Evolutionary conservation across 208 protist genomes (phyloP).

Genomic region (Trypanosomatidae sp.): DNA sequence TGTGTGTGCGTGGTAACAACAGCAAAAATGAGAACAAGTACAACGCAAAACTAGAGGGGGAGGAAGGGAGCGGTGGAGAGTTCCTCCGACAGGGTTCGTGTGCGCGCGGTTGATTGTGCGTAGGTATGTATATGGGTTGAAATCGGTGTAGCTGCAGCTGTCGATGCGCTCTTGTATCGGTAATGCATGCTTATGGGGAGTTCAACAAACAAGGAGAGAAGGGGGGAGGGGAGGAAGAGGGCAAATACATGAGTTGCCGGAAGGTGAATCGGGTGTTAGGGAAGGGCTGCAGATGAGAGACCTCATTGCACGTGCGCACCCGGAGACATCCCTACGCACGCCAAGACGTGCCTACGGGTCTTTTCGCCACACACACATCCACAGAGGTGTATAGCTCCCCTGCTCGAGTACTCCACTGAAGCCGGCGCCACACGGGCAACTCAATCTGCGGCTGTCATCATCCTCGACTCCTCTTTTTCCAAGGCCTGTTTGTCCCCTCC

Average conservation of each 20-base stretch:
- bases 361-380: neutral
- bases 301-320: neutral
- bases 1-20: neutral
- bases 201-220: neutral
- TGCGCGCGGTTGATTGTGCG: neutral
- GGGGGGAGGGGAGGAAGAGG: no score
- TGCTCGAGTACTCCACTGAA: neutral
- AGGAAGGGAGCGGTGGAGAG: neutral
- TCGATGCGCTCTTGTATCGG: neutral
- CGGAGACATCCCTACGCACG: neutral
- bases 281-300: neutral
- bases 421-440: neutral
- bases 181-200: neutral
- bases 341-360: neutral
- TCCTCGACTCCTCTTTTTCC: neutral
- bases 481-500: no score
- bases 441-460: neutral
- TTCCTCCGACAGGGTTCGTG: neutral
- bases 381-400: neutral
- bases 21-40: slow-evolving; percentile 7
- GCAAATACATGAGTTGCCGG: neutral
- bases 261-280: neutral
- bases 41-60: neutral
- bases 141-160: neutral
- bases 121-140: neutral